These are phyloP conservation scores for Meyerozyma sp. DNA, from an alignment of 1,139 yeast species.

Conservation along the genomic window DNA sequence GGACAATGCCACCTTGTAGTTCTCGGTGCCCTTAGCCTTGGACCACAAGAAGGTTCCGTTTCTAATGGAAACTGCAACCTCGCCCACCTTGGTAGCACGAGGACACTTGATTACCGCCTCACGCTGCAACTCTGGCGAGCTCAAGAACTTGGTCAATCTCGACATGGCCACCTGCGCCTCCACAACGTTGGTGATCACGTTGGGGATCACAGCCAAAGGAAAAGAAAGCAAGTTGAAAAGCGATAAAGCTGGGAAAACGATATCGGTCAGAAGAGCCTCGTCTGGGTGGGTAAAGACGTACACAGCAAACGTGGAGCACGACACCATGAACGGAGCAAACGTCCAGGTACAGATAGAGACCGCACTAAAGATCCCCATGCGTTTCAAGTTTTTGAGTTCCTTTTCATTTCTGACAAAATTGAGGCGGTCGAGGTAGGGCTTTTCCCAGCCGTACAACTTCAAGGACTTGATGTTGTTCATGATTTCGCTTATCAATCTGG, in stretches of 20 bases:
- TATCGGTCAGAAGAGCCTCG: slow-evolving; percentile 76
- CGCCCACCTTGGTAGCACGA: slow-evolving; percentile 50
- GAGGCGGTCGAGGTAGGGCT: slow-evolving; percentile 70
- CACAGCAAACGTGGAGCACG: slow-evolving; percentile 85
- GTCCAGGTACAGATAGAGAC: slow-evolving; percentile 74
- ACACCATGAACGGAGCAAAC: slow-evolving; percentile 85
- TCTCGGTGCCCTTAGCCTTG: slow-evolving; percentile 55
- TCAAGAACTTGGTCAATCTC: slow-evolving; percentile 70
- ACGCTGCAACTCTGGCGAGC: slow-evolving; percentile 72
- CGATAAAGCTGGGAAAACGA: slow-evolving; percentile 92
- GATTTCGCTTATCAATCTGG: slow-evolving; percentile 72
- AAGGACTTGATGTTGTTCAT: slow-evolving; percentile 87
- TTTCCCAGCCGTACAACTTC: slow-evolving; percentile 94
- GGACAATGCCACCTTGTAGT: slow-evolving; percentile 69
- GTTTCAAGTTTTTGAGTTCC: slow-evolving; percentile 73
- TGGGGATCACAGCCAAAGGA: slow-evolving; percentile 93
- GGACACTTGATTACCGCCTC: slow-evolving; percentile 68
- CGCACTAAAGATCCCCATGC: slow-evolving; percentile 75
- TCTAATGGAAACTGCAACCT: slow-evolving; percentile 60
- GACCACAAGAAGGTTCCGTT: slow-evolving; percentile 90
- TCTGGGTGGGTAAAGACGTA: slow-evolving; percentile 61
- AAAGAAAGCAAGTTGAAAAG: slow-evolving; percentile 79
- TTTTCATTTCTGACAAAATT: slow-evolving; percentile 81
- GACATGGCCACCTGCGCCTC: slow-evolving; percentile 87
- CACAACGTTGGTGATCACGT: slow-evolving; percentile 77